A percentile compares a stretch with the other conserved stretches of the same genome.
Evolutionary conservation across 108 stramenopile genomes (phyloP).

Genomic region (Ochromonas danica): DNA sequence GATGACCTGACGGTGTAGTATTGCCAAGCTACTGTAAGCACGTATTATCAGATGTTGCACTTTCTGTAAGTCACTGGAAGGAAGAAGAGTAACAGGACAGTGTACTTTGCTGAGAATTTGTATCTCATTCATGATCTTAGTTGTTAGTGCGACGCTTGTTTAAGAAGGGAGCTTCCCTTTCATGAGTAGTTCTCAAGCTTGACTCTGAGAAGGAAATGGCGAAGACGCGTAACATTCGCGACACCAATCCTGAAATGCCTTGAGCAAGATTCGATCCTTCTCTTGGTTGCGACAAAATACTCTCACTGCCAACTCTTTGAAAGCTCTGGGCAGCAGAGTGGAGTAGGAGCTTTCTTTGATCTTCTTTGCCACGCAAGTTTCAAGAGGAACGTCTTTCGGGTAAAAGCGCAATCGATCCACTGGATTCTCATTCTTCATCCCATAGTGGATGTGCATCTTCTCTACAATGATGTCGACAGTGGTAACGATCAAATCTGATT

Average conservation of each 20-base stretch:
- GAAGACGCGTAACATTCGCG: background rate
- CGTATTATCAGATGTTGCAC: slow-evolving; percentile 15
- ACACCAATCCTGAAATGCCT: slow-evolving; percentile 34
- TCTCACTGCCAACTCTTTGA: slow-evolving; percentile 22
- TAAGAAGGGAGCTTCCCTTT: slow-evolving; percentile 15
- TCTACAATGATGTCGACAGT: slow-evolving; percentile 32
- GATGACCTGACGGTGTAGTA: slow-evolving; percentile 14
- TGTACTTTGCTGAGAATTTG: slow-evolving; percentile 16
- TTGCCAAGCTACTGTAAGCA: slow-evolving; percentile 15
- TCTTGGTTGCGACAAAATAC: slow-evolving; percentile 20
- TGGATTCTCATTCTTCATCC: slow-evolving; percentile 35
- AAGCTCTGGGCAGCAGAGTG: slow-evolving; percentile 22
- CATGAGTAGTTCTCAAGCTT: slow-evolving; percentile 15
- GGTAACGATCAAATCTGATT: slow-evolving; percentile 5
- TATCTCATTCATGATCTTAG: slow-evolving; percentile 17
- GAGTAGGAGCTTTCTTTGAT: slow-evolving; percentile 13
- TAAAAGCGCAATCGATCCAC: slow-evolving; percentile 28
- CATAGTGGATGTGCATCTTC: slow-evolving; percentile 38
- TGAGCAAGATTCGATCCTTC: slow-evolving; percentile 10
- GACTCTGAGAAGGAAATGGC: slow-evolving; percentile 14
- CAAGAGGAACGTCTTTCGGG: slow-evolving; percentile 22
- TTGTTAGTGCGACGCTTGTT: slow-evolving; percentile 15
- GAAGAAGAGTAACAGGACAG: slow-evolving; percentile 15
- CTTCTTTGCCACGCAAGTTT: slow-evolving; percentile 10
- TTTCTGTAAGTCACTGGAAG: slow-evolving; percentile 15